A percentile compares a stretch with the other conserved stretches of the same genome.
These are phyloP conservation scores for Alternaria metachromatica DNA, from an alignment of 2,329 filamentous ascomycete genomes.

Conservation along the genomic window DNA sequence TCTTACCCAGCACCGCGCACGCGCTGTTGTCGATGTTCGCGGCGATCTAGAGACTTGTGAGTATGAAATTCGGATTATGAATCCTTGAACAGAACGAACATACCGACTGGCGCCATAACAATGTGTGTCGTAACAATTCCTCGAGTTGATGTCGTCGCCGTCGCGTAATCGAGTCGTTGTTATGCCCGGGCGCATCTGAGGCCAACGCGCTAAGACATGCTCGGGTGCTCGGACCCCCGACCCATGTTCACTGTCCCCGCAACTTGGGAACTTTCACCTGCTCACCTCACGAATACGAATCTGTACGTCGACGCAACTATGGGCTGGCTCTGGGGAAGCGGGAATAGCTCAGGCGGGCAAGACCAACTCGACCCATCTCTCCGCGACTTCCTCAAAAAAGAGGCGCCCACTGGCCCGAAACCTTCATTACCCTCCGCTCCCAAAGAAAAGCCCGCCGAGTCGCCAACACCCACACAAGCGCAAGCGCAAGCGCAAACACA, in stretches of 20 bases:
- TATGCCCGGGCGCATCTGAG: constrained; percentile 15
- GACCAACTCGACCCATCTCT: constrained; percentile 83
- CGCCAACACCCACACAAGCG: constrained; percentile 16
- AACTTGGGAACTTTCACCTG: constrained; percentile 12
- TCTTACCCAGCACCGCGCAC: constrained; percentile 64
- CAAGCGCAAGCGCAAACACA: constrained; percentile 12
- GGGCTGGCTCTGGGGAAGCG: constrained; percentile 68
- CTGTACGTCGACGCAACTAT: constrained; percentile 47
- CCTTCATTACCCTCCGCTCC: constrained; percentile 36
- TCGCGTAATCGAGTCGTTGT: constrained; percentile 29
- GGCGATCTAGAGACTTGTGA: constrained; percentile 51
- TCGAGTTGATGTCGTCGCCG: constrained; percentile 5
- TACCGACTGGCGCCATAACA: constrained; percentile 46
- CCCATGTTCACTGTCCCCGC: constrained; percentile 17
- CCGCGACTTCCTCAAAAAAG: constrained; percentile 82
- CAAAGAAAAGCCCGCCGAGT: constrained; percentile 34
- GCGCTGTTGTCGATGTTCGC: constrained; percentile 63
- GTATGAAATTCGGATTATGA: not conserved
- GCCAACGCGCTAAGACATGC: constrained; percentile 23
- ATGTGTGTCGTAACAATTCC: constrained; percentile 24
- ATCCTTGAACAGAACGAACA: not conserved
- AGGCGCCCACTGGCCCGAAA: constrained; percentile 75
- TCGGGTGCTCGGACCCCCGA: constrained; percentile 11
- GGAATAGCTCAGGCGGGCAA: constrained; percentile 54
- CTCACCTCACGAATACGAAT: constrained; percentile 1